Base-by-base conservation (phyloP, 495 filamentous ascomycete species). In the Aspergillus mulundensis region DNA sequence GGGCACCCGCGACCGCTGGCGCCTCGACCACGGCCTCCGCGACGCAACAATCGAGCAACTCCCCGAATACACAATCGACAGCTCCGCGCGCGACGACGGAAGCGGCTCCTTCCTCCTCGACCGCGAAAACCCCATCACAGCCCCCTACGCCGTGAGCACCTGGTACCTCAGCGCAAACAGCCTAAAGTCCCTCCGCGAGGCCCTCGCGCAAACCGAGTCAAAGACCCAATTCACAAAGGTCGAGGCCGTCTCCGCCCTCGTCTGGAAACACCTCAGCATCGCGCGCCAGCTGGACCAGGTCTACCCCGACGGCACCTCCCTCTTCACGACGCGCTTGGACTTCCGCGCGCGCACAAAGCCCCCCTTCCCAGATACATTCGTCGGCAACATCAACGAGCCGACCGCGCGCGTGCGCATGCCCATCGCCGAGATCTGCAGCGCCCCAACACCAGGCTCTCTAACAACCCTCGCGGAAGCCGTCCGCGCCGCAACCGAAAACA, bases 251-350 rank as follows among this genome's bases (percentile, higher is more conserved):
- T 56, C 53, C 15, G 53, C 53, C 21, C 44, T 56, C 2, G 53
- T 49, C 19, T 56, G 53, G 53, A 56, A 56, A 41, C 53, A 56
- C 53, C 18, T 49, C 30, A 56, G 53, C 36, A 56, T 56, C 45
- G 53, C 53, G 16, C 53, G 53, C 23, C 8, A 16, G 7, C 53
- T 56, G 1, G 34, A 41, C 32, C 19, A 42, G 7, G 18, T 24
- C 3, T 16, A 49, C 53, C 44, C 53, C 0, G 53, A 41, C 21
- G 45, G 44, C 7, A 42, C 53, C 2, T 56, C 53, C 1, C 53
- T 56, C 21, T 56, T 56, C 36, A 56, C 53, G 2, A 56, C 53
- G 7, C 44, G 53, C 14, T n/a, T 56, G 20, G 53, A 56, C 44
- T 56, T 56, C 36, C 53, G 53, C 34, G 53, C 44, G 4, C 7